These are phyloP conservation scores for Tylopilus subfusipes DNA, from an alignment of 768 basidiomycete genomes.

Conservation along the genomic window DNA sequence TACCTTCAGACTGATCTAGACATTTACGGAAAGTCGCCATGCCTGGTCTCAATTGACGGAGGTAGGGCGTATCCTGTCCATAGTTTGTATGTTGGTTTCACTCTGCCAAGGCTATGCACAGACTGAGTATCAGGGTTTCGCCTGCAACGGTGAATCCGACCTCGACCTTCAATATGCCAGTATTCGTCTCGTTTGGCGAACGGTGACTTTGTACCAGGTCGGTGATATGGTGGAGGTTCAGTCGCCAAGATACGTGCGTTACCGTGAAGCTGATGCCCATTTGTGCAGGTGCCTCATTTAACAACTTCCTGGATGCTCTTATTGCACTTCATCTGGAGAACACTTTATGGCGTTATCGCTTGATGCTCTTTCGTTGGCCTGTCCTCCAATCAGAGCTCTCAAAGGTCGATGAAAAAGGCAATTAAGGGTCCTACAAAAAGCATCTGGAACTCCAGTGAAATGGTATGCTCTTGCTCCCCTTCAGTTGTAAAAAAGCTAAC, in stretches of 20 bases:
- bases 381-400: too few relatives aligned
- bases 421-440: too few relatives aligned
- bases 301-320: background rate
- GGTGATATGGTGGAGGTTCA: slow-evolving; percentile 29
- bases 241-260: background rate
- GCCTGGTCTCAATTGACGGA: too few relatives aligned
- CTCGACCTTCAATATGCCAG: slow-evolving; percentile 33
- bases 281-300: slow-evolving; percentile 14
- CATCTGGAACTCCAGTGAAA: too few relatives aligned
- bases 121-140: slow-evolving; percentile 22
- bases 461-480: too few relatives aligned
- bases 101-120: slow-evolving; percentile 24
- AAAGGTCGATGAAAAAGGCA: too few relatives aligned
- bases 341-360: too few relatives aligned
- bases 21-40: slow-evolving; percentile 22
- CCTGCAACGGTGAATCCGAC: slow-evolving; percentile 30
- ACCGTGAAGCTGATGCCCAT: background rate
- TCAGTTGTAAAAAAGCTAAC: too few relatives aligned
- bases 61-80: too few relatives aligned
- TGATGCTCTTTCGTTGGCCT: too few relatives aligned
- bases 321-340: too few relatives aligned
- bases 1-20: background rate
- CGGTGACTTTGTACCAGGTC: slow-evolving; percentile 30
- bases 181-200: slow-evolving; percentile 28
- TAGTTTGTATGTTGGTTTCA: background rate